Base-by-base conservation (phyloP, 2,329 filamentous ascomycete genomes). In the Sporothrix inflata region DNA sequence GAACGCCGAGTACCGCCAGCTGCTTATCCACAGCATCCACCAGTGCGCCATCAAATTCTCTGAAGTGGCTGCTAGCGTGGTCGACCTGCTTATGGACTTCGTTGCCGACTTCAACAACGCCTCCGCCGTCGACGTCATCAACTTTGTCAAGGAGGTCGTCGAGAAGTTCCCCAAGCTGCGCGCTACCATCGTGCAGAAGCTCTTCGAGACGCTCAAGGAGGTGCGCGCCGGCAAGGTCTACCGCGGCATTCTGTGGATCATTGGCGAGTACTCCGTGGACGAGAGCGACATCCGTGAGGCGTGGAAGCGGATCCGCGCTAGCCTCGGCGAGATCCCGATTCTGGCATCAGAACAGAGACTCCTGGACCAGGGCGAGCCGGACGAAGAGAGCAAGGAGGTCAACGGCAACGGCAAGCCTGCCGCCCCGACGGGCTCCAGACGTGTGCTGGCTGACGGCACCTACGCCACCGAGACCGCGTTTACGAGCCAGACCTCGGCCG, bases 1-100 rank as follows among this genome's bases (percentile, higher is more conserved):
- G 89, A 97, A 97, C 83, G 90, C 90, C 79, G 94, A 97, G 82
- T 98, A 98, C 82, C 92, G 96, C 77, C 94, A 97, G 78, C 88
- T 99, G 9, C 87, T 99, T 74, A 98, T 99, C 76, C 94, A 98
- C 82, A 94, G 94, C 49, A 99, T 99, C 79, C 96, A 99, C 82
- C 94, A 97, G 81, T 98, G 96, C 81, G 96, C 96, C 77, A 98
- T 99, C 86, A 98, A 97, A 80, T 98, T 98, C 85, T 98, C 96
- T 12, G 95, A 99, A 82, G 95, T 99, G 74, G 96, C 96, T 34
- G 93, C 95, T 61, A 98, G 94, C 79, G 96, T 99, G 19, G 96
- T 99, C 71, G 96, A 96, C 76, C 88, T 98, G 60, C 88, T 99
- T 70, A 99, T 99, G 96, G 96, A 99, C 82, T 98, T 98, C 80